Evolutionary conservation across 1,139 yeast species (phyloP), one percentile per base, ranked within the genome.

Genomic region (Groenewaldozyma sp.): DNA sequence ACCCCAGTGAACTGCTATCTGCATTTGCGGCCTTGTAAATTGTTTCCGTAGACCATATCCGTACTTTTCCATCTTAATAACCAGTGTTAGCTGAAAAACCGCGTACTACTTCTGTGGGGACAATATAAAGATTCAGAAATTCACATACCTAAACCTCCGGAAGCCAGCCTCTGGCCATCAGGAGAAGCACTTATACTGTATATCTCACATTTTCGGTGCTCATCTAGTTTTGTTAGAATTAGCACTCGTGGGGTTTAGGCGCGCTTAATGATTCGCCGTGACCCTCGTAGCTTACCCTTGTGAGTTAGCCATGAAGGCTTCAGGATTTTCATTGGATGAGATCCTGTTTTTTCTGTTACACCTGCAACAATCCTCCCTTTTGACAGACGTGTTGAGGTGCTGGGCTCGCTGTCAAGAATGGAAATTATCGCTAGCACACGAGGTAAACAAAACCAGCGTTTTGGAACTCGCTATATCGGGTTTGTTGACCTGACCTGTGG

Each of bases 291-390:
- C 77, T 39, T 62, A 75, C 82, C 79, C 46, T 65, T 68, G 55
- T 82, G 93, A 18, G 75, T 74, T 46, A 86, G 70, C 95, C 95
- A 86, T 35, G 95, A 91, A 26, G 84, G 78, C 62, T 83, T 84
- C 17, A 83, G 62, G 24, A 84, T 71, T 55, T 76, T 80, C 95
- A 84, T 84, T 16, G 17, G 7, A 11, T 13, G 13, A 5, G 34
- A 14, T 9, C 33, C 17, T 17, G n/a, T n/a, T n/a, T n/a, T n/a
- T n/a, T n/a, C n/a, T n/a, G n/a, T n/a, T n/a, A n/a, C n/a, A n/a
- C n/a, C n/a, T n/a, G n/a, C n/a, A n/a, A n/a, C n/a, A n/a, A n/a
- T n/a, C n/a, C n/a, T n/a, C n/a, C n/a, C n/a, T n/a, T n/a, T n/a
- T n/a, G n/a, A n/a, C n/a, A n/a, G n/a, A n/a, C n/a, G n/a, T n/a